Conservation (phyloP, 257 asterid genomes). For the Leonotis leonurus region DNA sequence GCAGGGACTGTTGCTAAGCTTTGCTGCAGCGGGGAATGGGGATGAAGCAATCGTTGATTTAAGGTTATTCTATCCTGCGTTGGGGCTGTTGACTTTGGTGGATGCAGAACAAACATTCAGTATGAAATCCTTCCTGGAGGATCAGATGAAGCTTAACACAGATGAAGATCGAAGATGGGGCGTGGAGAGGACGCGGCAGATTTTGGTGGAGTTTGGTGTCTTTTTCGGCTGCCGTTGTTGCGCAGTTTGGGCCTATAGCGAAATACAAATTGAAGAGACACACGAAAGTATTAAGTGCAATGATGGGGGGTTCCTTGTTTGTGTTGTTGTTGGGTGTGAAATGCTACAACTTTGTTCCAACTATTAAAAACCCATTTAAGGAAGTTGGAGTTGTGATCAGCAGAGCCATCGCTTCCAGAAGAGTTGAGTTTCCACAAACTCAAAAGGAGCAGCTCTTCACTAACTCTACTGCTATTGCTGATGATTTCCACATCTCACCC, state of each 20-base stretch:
- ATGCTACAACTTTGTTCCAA: not conserved
- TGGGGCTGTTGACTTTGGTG: constrained; percentile 9
- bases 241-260: not conserved
- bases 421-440: not conserved
- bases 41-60: not conserved
- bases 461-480: not conserved
- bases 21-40: not conserved
- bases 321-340: constrained; percentile 11
- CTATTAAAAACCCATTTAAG: constrained; percentile 1
- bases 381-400: constrained; percentile 2
- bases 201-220: not conserved
- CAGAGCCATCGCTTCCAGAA: not conserved
- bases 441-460: not conserved
- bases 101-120: not conserved
- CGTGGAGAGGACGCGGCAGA: not conserved
- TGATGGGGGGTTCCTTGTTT: not conserved
- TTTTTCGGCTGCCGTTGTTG: not conserved
- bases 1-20: constrained; percentile 5
- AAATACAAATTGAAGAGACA: not conserved
- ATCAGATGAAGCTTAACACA: constrained; percentile 3
- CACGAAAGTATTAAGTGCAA: not conserved
- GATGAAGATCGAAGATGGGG: not conserved
- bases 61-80: not conserved
- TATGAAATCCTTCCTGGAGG: constrained; percentile 11
- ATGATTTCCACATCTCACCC: no score